Base-by-base conservation (phyloP, 495 filamentous ascomycete genomes). In the Xylaria sp. region DNA sequence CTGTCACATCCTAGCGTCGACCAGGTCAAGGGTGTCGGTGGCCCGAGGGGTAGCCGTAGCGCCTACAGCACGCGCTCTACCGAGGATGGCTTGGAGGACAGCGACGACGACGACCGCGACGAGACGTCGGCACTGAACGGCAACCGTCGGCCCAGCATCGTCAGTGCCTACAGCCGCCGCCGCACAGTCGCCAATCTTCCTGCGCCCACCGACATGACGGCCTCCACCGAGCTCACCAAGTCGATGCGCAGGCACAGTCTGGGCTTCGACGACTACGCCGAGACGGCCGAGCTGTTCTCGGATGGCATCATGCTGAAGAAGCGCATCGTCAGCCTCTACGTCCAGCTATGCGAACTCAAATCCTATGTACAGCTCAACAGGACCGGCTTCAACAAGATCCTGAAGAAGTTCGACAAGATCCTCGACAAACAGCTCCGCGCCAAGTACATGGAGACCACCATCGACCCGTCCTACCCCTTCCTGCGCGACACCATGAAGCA, bases 351-450 rank as follows among this genome's bases (percentile, higher is more conserved):
- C 82, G 96, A 97, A 73, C 88, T 99, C 68, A 93, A 97, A 78
- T 97, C 95, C 17, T 99, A 95, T 78, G 89, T 96, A 65, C 96
- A 99, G 82, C 86, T 99, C 53, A 99, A 99, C 84, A 91, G 90
- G 81, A 99, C 96, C 0, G 96, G 96, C 3, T 99, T 99, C 81
- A 87, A 89, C 52, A 99, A 99, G 81, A 94, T 94, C 4, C 81
- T 97, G 73, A 99, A 99, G 84, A 99, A 99, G 79, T 99, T 96
- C 77, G 96, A 99, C 84, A 99, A 99, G 85, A 98, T 92, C 63
- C 83, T 96, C 40, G 91, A 98, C 77, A 90, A 90, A 46, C 90
- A 88, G 64, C 83, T 98, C 26, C 93, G 93, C 61, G 78, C 86
- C 17, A 83, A 85, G 68, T 99, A 97, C 77, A 88, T 98, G 71